phyloP scores from a whole-genome alignment of 2,329 filamentous ascomycete genomes.

The Corinectria fuckeliana region DNA sequence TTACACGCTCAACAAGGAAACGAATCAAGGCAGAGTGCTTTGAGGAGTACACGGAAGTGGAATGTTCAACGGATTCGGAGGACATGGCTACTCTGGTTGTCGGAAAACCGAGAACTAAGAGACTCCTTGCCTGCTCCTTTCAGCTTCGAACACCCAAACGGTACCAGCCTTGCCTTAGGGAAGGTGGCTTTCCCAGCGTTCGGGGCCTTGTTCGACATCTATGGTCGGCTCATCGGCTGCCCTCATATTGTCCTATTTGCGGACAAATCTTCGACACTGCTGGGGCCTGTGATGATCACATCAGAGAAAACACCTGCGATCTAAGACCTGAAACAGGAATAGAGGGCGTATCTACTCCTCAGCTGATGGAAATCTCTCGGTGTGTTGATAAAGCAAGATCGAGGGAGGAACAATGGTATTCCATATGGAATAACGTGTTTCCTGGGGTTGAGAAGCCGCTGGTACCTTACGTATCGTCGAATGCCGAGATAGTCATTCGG shows the following conservation, averaged over 20 bases:
- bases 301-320: neutral
- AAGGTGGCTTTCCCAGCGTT: neutral
- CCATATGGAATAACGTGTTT: neutral
- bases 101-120: neutral
- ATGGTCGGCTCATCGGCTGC: neutral
- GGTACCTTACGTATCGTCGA: neutral
- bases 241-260: slow-evolving; percentile 2
- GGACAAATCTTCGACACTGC: neutral
- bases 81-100: neutral
- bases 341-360: neutral
- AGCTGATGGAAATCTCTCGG: neutral
- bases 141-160: neutral
- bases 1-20: neutral
- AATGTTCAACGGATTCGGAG: neutral
- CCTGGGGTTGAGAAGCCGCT: neutral
- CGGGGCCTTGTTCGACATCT: neutral
- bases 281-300: neutral
- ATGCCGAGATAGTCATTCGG: neutral
- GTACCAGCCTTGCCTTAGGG: neutral
- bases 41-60: neutral
- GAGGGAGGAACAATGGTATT: neutral
- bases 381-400: neutral
- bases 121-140: neutral
- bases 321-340: neutral
- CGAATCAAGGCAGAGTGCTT: neutral